A percentile compares a stretch with the other conserved stretches of the same genome.
phyloP scores from a whole-genome alignment of 768 basidiomycete genomes.

The Boletus subcaerulescens region DNA sequence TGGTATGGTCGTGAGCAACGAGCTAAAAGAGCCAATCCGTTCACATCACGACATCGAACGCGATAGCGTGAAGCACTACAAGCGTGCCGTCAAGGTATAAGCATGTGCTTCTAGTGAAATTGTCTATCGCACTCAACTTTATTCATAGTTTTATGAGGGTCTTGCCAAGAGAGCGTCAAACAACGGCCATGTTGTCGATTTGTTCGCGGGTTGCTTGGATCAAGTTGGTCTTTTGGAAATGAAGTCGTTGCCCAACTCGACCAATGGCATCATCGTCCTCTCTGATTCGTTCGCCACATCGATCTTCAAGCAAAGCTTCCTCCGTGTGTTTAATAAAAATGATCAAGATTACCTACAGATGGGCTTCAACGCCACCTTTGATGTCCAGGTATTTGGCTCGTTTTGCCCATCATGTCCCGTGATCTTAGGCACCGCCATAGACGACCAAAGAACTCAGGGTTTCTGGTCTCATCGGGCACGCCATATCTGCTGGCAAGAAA shows the following conservation, averaged over 20 bases:
- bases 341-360: slow-evolving; percentile 89
- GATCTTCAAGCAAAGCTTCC: slow-evolving; percentile 98
- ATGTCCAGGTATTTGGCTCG: slow-evolving; percentile 70
- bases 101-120: not conserved
- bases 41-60: slow-evolving; percentile 99
- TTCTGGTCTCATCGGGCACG: slow-evolving; percentile 96
- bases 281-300: slow-evolving; percentile 97
- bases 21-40: slow-evolving; percentile 94
- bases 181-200: slow-evolving; percentile 92
- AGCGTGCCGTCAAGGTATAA: slow-evolving; percentile 88
- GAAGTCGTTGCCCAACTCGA: slow-evolving; percentile 93
- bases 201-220: slow-evolving; percentile 96
- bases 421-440: slow-evolving; percentile 37
- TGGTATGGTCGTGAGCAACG: slow-evolving; percentile 93
- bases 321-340: slow-evolving; percentile 89
- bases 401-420: not conserved
- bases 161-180: slow-evolving; percentile 90
- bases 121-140: not conserved
- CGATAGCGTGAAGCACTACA: slow-evolving; percentile 95
- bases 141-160: slow-evolving; percentile 84
- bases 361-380: slow-evolving; percentile 99
- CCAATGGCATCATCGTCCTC: slow-evolving; percentile 93
- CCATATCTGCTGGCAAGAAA: slow-evolving; percentile 96
- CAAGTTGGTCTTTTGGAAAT: slow-evolving; percentile 98
- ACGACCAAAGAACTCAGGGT: slow-evolving; percentile 99